Evolutionary conservation across 306 rosid species (phyloP), one percentile per base, ranked within the genome.

Genomic region (Lathyrus sativus): DNA sequence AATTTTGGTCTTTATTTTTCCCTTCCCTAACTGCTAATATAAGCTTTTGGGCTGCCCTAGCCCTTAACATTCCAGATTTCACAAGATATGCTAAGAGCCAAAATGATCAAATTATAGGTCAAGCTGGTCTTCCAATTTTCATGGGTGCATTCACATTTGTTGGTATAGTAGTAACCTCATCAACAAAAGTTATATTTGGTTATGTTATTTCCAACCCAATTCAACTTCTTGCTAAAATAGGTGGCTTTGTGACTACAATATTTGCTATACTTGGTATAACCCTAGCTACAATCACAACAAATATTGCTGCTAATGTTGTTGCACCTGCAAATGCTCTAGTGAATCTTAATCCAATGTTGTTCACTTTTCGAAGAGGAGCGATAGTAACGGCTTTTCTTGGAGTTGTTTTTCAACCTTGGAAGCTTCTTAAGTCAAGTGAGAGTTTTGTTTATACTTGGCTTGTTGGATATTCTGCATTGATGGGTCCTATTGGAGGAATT

Each of bases 271-370:
- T 89, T 33, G 98, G 98, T 28, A 89, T 92, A 8, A 88, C 91
- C 48, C 78, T 92, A 1, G 98, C 96, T 19, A 86, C 80, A 2
- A 71, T 92, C 3, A 92, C 98, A 0, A 92, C 98, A 24, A 92
- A 92, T 12, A 86, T 92, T 58, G 96, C 98, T 10, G 96, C 98
- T 55, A 92, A 92, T 79, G 87, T 89, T 46, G 98, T 92, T 11
- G 98, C 96, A 41, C 96, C 98, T 17, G 91, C 96, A 43, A 92
- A 89, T 49, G 98, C 96, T 5, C 87, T 92, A 7, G 91, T 88
- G n/a, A 92, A 88, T 84, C 84, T 92, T 0, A 86, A 76, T 41
- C 96, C 98, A 7, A 50, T 82, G 7, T 57, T 54, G 69, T 89
- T 92, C 84, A 88, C 86, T 2, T 92, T 89, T 51, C 82, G 83